A percentile compares a stretch with the other conserved stretches of the same genome.
Conservation (phyloP, 345 rosid genomes). For the Atalantia buxifolia region DNA sequence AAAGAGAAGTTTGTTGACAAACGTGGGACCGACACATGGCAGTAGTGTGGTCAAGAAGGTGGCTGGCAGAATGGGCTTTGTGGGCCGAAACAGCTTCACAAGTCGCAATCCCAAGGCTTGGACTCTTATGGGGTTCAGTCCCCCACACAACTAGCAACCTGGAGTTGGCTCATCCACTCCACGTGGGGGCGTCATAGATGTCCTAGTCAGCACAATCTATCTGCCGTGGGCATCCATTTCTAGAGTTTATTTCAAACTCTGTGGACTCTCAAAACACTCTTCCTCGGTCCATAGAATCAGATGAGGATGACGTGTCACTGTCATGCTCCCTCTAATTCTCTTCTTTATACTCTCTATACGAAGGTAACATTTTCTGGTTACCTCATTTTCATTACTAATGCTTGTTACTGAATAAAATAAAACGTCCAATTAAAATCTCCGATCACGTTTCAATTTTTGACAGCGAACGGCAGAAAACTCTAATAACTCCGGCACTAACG, state of each 20-base stretch:
- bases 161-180: conserved; percentile 34
- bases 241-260: neutral
- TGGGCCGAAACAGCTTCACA: conserved; percentile 31
- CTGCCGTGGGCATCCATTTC: conserved; percentile 19
- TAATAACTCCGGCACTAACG: neutral
- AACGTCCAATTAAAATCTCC: neutral
- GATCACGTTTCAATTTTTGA: conserved; percentile 2
- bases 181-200: conserved; percentile 48
- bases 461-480: conserved; percentile 1
- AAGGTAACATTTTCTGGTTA: neutral
- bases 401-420: neutral
- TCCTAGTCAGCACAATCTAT: conserved; percentile 31
- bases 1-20: neutral
- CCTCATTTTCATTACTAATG: neutral
- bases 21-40: conserved; percentile 32
- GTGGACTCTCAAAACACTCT: neutral
- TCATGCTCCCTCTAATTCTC: conserved; percentile 30
- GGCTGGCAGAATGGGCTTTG: conserved; percentile 54
- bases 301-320: conserved; percentile 25
- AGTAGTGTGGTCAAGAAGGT: conserved; percentile 1
- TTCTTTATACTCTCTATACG: no score
- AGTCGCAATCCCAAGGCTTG: conserved; percentile 34
- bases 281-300: conserved; percentile 25
- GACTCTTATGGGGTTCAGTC: conserved; percentile 8
- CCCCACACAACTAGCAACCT: conserved; percentile 13